Evolutionary conservation across 257 asterid genomes (phyloP), one percentile per base, ranked within the genome.

Genomic region (Plantago major): DNA sequence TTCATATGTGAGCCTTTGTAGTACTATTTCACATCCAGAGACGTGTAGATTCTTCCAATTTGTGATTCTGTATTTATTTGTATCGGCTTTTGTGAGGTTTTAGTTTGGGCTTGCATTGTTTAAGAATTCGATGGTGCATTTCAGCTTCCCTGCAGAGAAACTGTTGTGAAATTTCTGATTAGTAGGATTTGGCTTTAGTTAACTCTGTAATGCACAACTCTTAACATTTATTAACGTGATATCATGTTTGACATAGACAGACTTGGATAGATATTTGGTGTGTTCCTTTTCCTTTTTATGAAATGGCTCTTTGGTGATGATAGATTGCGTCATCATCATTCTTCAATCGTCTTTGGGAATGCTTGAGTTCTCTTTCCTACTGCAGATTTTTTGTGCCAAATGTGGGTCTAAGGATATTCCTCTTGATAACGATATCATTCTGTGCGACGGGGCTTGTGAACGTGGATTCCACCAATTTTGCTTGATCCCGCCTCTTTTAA

Each of bases 371-470:
- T 57, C 40, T 63, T 55, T 78, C 66, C 55, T 40, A 43, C 65
- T 82, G 85, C 90, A 93, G 99, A 93, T 93, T 70, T 93, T 93
- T 81, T 93, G 99, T 71, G 95, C 99, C 38, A 93, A 93, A 73
- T 93, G 99, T 71, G 92, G 96, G 65, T 81, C 86, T 37, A 87
- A 81, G 79, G 97, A 93, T 67, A 66, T 93, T 82, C 67, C 88
- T 40, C 75, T 76, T 45, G 97, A 87, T 42, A 89, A 93, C 71
- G 99, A 93, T 78, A 87, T 93, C 80, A 87, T 93, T 54, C 87
- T 89, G 11, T 93, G 99, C 70, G 97, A 93, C 73, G 99, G 99
- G 42, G 84, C 84, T 48, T 93, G 99, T 62, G 97, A 83, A 80
- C 95, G 99, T 54, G 99, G 97, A 73, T 89, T 82, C 76, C 99